Evolutionary conservation across 1,284 basidiomycete species (phyloP).

Genomic region (Dichomitus squalens): DNA sequence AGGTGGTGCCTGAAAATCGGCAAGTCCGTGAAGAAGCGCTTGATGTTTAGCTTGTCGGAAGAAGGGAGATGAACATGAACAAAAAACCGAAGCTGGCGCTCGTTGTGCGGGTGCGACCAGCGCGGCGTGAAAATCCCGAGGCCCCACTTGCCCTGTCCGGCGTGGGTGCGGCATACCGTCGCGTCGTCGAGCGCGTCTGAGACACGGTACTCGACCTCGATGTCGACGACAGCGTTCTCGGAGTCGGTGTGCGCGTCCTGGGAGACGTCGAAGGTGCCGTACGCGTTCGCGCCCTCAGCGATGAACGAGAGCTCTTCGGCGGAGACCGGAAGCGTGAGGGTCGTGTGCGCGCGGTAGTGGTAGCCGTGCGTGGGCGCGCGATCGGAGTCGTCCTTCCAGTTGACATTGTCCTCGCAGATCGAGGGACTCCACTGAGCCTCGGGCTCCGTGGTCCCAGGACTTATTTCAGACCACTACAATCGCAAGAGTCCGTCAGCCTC

Average conservation of each 20-base stretch:
- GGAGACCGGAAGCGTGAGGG: slow-evolving; percentile 26
- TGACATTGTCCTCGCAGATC: neutral
- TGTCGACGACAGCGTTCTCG: slow-evolving; percentile 24
- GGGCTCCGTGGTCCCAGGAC: neutral
- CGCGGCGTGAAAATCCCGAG: slow-evolving; percentile 32
- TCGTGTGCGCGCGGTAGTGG: slow-evolving; percentile 17
- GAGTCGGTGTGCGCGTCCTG: slow-evolving; percentile 17
- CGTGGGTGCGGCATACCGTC: slow-evolving; percentile 27
- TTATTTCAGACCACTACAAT: neutral
- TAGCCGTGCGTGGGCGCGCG: slow-evolving; percentile 9
- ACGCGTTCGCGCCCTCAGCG: slow-evolving; percentile 26
- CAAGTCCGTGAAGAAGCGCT: slow-evolving; percentile 25
- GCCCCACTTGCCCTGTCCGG: slow-evolving; percentile 24
- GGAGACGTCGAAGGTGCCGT: slow-evolving; percentile 27
- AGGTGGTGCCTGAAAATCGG: slow-evolving; percentile 26
- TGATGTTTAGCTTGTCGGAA: slow-evolving; percentile 14
- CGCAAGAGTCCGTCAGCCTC: neutral
- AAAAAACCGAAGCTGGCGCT: slow-evolving; percentile 14
- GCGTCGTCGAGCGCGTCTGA: slow-evolving; percentile 20
- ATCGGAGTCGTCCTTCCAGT: neutral
- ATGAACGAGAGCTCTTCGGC: slow-evolving; percentile 33
- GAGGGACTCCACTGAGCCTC: neutral
- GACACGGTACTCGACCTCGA: slow-evolving; percentile 23
- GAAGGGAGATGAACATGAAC: slow-evolving; percentile 27
- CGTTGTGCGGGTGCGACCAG: slow-evolving; percentile 9